Evolutionary conservation across 2,329 filamentous ascomycete genomes (phyloP).

Genomic region (Stachybotrys chartarum): DNA sequence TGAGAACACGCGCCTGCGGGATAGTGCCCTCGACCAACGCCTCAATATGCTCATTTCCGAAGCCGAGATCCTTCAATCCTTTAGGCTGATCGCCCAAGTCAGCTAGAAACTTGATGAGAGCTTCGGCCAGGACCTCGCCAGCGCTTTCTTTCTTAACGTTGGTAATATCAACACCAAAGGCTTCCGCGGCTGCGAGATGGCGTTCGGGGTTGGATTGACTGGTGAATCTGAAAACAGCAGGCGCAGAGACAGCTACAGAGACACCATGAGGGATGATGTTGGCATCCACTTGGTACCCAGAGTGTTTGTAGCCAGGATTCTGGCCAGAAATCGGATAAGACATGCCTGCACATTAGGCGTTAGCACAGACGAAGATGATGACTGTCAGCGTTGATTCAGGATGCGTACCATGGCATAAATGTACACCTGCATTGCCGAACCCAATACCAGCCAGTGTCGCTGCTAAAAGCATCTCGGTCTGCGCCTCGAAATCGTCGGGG

Average conservation of each 20-base stretch:
- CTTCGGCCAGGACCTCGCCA: conserved; percentile 80
- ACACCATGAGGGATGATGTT: conserved; percentile 95
- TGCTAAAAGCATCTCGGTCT: conserved; percentile 91
- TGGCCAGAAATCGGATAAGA: conserved; percentile 95
- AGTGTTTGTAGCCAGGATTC: conserved; percentile 81
- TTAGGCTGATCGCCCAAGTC: conserved; percentile 84
- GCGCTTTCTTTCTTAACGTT: conserved; percentile 86
- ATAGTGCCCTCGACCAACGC: conserved; percentile 88
- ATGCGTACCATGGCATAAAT: conserved; percentile 56
- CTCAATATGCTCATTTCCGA: conserved; percentile 68
- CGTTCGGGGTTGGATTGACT: conserved; percentile 86
- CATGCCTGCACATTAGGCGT: conserved; percentile 56
- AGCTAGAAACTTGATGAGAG: conserved; percentile 71
- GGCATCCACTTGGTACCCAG: conserved; percentile 69
- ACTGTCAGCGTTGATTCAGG: background rate
- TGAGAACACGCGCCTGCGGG: conserved; percentile 82
- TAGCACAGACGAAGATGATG: too few relatives aligned
- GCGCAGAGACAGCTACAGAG: conserved; percentile 86
- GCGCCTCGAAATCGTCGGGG: conserved; percentile 86
- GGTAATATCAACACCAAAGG: conserved; percentile 82
- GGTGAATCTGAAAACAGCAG: conserved; percentile 91
- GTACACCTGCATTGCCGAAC: conserved; percentile 95
- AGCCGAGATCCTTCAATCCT: conserved; percentile 79
- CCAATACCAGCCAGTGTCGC: conserved; percentile 91
- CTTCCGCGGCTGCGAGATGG: conserved; percentile 82